Evolutionary conservation across 768 basidiomycete species (phyloP), one percentile per base, ranked within the genome.

Genomic region (Cystoderma amianthinum): DNA sequence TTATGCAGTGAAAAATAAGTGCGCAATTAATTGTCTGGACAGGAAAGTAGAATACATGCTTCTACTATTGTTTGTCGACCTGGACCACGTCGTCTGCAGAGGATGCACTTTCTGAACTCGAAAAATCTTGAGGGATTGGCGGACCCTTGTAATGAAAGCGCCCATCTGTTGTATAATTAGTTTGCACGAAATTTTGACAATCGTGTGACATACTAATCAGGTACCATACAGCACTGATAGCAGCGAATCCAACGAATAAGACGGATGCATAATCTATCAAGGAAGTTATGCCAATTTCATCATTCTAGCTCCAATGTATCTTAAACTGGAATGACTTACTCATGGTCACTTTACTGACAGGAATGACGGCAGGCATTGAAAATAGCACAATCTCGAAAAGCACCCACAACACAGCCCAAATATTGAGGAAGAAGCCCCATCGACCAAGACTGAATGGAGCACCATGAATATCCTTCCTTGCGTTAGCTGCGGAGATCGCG

Each of bases 221-320:
- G 48, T 83, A 84, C 81, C 80, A 84, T 18, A 67, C 59, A 0
- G 68, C 74, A 39, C 79, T 80, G 22, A 83, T 68, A 12, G 61
- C 44, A 1, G 62, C 76, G 45, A 84, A 82, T 3, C 76, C 80
- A 30, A 79, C 73, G 44, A 82, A 82, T 12, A 82, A 79, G 11
- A 77, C 80, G 6, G 75, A 74, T 9, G 80, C 80, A 45, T 80
- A 81, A 58, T 85, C 81, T 82, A 30, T 9, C n/a, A 10, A n/a
- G n/a, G n/a, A n/a, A n/a, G n/a, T 11, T 32, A 13, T 11, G 28
- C 40, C 18, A 30, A 33, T 24, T 22, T 6, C 32, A 22, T 13
- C 22, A 39, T 2, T 36, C 36, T 19, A 38, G 40, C 33, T 21
- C 40, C 21, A 12, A 39, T 39, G 28, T n/a, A n/a, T n/a, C n/a